These are phyloP conservation scores for Cyberlindnera euphorbiae DNA, from an alignment of 805 yeast genomes.

Conservation along the genomic window DNA sequence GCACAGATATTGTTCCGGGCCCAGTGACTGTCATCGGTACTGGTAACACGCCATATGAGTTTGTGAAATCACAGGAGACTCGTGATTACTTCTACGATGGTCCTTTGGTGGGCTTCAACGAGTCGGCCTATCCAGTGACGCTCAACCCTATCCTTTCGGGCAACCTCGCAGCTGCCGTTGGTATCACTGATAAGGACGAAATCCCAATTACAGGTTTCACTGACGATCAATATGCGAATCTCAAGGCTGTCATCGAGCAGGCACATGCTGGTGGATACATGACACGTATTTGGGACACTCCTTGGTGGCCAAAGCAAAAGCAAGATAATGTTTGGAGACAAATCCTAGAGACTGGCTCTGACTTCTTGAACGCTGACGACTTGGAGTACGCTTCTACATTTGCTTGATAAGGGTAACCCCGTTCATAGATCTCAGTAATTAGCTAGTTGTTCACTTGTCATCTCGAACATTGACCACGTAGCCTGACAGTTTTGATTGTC, in stretches of 20 bases:
- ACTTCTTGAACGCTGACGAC: slow-evolving; percentile 65
- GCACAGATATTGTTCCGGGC: slow-evolving; percentile 36
- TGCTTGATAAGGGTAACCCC: too few relatives aligned
- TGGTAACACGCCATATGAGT: slow-evolving; percentile 57
- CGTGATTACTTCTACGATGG: slow-evolving; percentile 46
- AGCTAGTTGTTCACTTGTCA: slow-evolving; percentile 28
- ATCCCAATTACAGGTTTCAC: slow-evolving; percentile 29
- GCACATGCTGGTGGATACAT: slow-evolving; percentile 50
- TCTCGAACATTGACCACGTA: slow-evolving; percentile 55
- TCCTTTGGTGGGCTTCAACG: slow-evolving; percentile 32
- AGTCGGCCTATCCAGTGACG: slow-evolving; percentile 21
- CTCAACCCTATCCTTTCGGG: slow-evolving; percentile 41
- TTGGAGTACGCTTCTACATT: slow-evolving; percentile 34
- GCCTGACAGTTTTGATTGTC: slow-evolving; percentile 71
- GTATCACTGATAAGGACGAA: slow-evolving; percentile 5
- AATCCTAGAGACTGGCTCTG: slow-evolving; percentile 45
- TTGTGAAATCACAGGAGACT: slow-evolving; percentile 29
- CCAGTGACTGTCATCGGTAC: slow-evolving; percentile 66
- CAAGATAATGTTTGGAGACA: slow-evolving; percentile 47
- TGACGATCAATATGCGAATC: slow-evolving; percentile 29
- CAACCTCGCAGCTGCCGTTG: slow-evolving; percentile 32
- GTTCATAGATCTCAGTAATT: too few relatives aligned
- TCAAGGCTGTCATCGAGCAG: slow-evolving; percentile 26
- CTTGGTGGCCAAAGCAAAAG: slow-evolving; percentile 58
- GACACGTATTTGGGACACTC: slow-evolving; percentile 71